Percentiles rank a stretch among this genome's conserved stretches.
Conservation (phyloP, 2,329 filamentous ascomycete species). For the Alternaria sp. region DNA sequence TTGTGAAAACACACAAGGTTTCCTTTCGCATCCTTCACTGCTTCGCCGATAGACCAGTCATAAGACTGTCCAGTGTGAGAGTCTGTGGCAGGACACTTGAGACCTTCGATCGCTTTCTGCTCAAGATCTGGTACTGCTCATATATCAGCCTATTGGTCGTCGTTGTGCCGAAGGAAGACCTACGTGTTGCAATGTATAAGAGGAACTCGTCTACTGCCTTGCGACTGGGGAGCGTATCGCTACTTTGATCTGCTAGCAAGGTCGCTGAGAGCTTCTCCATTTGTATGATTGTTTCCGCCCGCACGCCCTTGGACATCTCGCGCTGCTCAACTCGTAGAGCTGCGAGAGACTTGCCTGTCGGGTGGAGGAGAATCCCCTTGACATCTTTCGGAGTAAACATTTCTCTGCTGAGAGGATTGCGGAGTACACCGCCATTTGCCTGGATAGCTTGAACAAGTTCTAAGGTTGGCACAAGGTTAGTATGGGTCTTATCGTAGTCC, state of each 20-base stretch:
- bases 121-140: slow-evolving; percentile 30
- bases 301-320: slow-evolving; percentile 42
- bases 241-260: slow-evolving; percentile 37
- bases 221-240: slow-evolving; percentile 36
- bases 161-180: background rate
- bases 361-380: slow-evolving; percentile 37
- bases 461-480: slow-evolving; percentile 31
- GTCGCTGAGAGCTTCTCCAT: slow-evolving; percentile 37
- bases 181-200: slow-evolving; percentile 42
- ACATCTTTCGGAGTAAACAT: slow-evolving; percentile 46
- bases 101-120: slow-evolving; percentile 38
- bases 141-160: background rate
- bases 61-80: slow-evolving; percentile 43
- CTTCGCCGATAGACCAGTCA: slow-evolving; percentile 40
- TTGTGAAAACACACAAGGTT: slow-evolving; percentile 46
- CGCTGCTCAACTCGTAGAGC: slow-evolving; percentile 40
- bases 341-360: slow-evolving; percentile 31
- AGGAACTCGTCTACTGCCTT: slow-evolving; percentile 42
- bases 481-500: background rate
- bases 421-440: slow-evolving; percentile 38
- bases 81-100: slow-evolving; percentile 41
- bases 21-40: slow-evolving; percentile 41
- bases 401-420: slow-evolving; percentile 42
- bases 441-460: slow-evolving; percentile 44
- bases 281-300: slow-evolving; percentile 34